Base-by-base conservation (phyloP, 2,329 filamentous ascomycete genomes). In the Chrysosporium keratinophilum region DNA sequence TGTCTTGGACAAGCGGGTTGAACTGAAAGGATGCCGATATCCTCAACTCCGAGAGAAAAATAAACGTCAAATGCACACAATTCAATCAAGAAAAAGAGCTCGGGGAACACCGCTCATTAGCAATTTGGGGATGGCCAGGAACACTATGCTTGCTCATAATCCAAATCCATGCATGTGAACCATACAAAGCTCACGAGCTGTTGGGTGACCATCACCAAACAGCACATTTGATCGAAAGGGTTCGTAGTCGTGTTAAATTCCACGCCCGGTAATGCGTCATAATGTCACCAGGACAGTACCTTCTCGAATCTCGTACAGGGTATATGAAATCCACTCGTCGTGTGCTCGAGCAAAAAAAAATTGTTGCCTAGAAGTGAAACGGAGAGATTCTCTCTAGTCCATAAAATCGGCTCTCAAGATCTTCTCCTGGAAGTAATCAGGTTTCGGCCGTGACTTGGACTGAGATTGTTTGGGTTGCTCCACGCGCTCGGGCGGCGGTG, bases 391-490 rank as follows among this genome's bases (percentile, higher is more conserved):
- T 12, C 31, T 12, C 44, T 54, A 95, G 66, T 96, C 90, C 89
- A 97, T 96, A 65, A 98, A 97, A 66, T 98, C 93, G 44, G 91
- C 93, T 74, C 95, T 93, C 61, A 98, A 78, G 64, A 98, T 97
- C 61, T 94, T 83, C 78, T 98, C 93, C 71, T 96, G 90, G 74
- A 96, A 93, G 58, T 85, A 85, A 73, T 98, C 93, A 31, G 91
- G 90, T 76, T 91, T 94, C 41, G 75, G 74, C 63, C 77, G 76
- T 60, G 78, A 71, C 54, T 73, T 72, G 4, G 72, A 73, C 59
- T 76, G 71, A 55, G 70, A 65, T 23, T 57, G 56, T 19, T 56
- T 54, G 44, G 55, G 48, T 23, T 54, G 51, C 31, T 55, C 53
- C 34, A 54, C 14, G 5, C 49, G 59, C 55, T 59, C 62, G 53